These are phyloP conservation scores for Acanthamoeba rhysodes DNA, from an alignment of 208 protist species.

Conservation along the genomic window DNA sequence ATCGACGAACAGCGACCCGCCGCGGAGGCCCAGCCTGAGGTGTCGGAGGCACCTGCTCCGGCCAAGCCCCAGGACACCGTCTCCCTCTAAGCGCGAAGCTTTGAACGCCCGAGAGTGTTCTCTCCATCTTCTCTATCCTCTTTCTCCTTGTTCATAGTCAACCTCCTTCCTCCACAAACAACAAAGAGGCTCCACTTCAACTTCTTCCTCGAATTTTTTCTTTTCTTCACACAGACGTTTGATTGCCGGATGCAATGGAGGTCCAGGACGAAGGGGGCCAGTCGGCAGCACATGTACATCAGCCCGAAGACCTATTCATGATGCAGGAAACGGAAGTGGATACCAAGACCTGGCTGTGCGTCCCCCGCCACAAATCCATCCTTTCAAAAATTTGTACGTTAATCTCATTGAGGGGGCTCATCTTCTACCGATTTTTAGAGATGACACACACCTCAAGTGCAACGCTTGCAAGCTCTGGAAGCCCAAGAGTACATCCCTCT, in stretches of 20 bases:
- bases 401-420: background rate
- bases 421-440: background rate
- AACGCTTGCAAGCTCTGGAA: constrained; percentile 28
- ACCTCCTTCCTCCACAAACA: background rate
- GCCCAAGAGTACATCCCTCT: constrained; percentile 27
- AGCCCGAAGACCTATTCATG: background rate
- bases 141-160: background rate
- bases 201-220: background rate
- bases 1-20: background rate
- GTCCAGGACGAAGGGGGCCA: background rate
- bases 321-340: constrained; percentile 35
- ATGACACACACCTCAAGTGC: constrained; percentile 53
- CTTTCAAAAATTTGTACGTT: background rate
- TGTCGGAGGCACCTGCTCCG: background rate
- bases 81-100: background rate
- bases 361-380: background rate
- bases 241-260: background rate
- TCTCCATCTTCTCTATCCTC: background rate
- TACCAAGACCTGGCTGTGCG: constrained; percentile 19
- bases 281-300: background rate
- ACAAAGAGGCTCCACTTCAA: background rate
- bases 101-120: background rate
- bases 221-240: background rate
- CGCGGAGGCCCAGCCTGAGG: background rate
- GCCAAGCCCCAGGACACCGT: constrained; percentile 55